Conservation (phyloP, 2,329 filamentous ascomycete genomes). For the Pseudogymnoascus destructans region DNA sequence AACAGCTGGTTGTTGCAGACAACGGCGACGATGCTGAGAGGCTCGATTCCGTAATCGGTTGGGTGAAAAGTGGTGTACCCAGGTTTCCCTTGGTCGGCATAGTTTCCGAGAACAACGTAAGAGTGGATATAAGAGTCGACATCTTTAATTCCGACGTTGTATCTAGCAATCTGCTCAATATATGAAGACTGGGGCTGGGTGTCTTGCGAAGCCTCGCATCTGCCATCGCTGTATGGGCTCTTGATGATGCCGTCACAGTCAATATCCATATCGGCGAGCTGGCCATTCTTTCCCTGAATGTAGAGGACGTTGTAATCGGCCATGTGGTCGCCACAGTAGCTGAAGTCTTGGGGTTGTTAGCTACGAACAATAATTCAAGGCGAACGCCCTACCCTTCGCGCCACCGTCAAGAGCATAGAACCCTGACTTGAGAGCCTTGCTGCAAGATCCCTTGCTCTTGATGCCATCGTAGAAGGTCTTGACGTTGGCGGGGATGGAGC, state of each 20-base stretch:
- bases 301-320: constrained; percentile 32
- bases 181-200: constrained; percentile 38
- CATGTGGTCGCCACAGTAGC: constrained; percentile 37
- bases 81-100: constrained; percentile 20
- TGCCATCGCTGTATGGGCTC: constrained; percentile 30
- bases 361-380: constrained; percentile 1
- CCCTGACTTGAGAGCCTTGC: constrained; percentile 28
- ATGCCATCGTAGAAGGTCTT: constrained; percentile 31
- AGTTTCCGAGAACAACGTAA: constrained; percentile 42
- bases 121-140: constrained; percentile 39
- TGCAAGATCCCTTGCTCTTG: constrained; percentile 28
- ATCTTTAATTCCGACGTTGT: constrained; percentile 30
- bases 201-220: constrained; percentile 33
- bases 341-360: constrained; percentile 20
- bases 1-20: constrained; percentile 38
- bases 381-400: constrained; percentile 25
- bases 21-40: constrained; percentile 41
- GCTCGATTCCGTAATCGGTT: constrained; percentile 32
- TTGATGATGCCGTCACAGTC: constrained; percentile 42
- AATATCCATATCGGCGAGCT: constrained; percentile 43
- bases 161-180: constrained; percentile 28
- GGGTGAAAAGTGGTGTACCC: constrained; percentile 31
- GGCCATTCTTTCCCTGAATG: constrained; percentile 31
- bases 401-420: constrained; percentile 31
- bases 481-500: constrained; percentile 32